phyloP scores from a whole-genome alignment of 2,329 filamentous ascomycete genomes.

The Aaosphaeria arxii region DNA sequence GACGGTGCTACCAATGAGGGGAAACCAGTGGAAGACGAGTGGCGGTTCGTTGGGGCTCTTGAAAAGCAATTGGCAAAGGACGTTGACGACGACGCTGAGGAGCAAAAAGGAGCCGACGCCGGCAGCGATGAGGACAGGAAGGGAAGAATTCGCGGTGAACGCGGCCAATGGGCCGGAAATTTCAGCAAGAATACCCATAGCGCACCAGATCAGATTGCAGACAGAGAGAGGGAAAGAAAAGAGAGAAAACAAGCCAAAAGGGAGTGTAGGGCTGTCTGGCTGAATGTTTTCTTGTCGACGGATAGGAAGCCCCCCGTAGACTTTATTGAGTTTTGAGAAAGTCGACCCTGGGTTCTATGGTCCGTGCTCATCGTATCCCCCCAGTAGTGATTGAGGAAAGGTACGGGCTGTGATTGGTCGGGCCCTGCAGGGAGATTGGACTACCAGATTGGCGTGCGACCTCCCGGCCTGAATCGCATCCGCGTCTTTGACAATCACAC shows the following conservation, averaged over 20 bases:
- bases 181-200: slow-evolving; percentile 53
- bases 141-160: slow-evolving; percentile 38
- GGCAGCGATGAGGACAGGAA: slow-evolving; percentile 45
- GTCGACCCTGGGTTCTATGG: no score
- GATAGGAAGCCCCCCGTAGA: neutral
- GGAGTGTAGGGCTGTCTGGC: neutral
- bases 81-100: slow-evolving; percentile 69
- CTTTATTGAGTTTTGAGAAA: no score
- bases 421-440: no score
- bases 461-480: no score
- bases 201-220: slow-evolving; percentile 6
- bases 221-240: slow-evolving; percentile 2
- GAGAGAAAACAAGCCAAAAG: neutral
- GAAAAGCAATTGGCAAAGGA: slow-evolving; percentile 74
- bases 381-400: no score
- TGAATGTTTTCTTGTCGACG: neutral
- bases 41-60: slow-evolving; percentile 70
- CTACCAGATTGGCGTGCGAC: no score
- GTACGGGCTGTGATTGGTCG: no score
- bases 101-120: slow-evolving; percentile 49
- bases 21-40: slow-evolving; percentile 63
- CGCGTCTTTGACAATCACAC: neutral
- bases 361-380: no score
- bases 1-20: slow-evolving; percentile 83
- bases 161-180: slow-evolving; percentile 49